phyloP scores from a whole-genome alignment of 768 basidiomycete species.

The Xanthoconium stramineum region DNA sequence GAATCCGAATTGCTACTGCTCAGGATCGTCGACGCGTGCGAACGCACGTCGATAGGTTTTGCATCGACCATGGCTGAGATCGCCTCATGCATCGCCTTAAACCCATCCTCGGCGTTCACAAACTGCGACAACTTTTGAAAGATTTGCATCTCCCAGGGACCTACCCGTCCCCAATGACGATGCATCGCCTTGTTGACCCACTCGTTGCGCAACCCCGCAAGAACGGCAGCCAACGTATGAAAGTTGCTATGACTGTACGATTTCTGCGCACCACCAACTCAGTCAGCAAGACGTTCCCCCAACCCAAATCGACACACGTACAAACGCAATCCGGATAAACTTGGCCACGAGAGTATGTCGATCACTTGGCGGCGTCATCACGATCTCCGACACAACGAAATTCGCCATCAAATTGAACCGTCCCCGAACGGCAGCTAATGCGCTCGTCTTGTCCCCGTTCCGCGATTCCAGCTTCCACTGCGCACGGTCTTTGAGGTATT shows the following conservation, averaged over 20 bases:
- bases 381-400: conserved; percentile 78
- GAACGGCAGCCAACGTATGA: conserved; percentile 74
- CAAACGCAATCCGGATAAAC: conserved; percentile 85
- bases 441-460: conserved; percentile 60
- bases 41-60: conserved; percentile 53
- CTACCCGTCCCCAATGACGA: conserved; percentile 63
- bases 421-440: conserved; percentile 69
- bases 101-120: conserved; percentile 61
- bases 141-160: conserved; percentile 68
- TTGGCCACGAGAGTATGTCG: conserved; percentile 66
- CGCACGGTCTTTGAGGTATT: conserved; percentile 73
- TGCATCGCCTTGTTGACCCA: conserved; percentile 68
- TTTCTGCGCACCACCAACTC: conserved; percentile 49
- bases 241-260: conserved; percentile 76
- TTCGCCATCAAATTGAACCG: conserved; percentile 83
- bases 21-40: conserved; percentile 52
- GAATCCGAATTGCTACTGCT: conserved; percentile 44
- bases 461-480: conserved; percentile 62
- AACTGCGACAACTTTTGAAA: conserved; percentile 70
- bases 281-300: background rate
- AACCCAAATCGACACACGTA: conserved; percentile 33
- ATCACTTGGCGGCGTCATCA: conserved; percentile 66
- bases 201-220: conserved; percentile 68
- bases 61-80: conserved; percentile 63
- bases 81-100: conserved; percentile 67